Conservation (phyloP, 441 rosid species). For the Mallotus repandus region DNA sequence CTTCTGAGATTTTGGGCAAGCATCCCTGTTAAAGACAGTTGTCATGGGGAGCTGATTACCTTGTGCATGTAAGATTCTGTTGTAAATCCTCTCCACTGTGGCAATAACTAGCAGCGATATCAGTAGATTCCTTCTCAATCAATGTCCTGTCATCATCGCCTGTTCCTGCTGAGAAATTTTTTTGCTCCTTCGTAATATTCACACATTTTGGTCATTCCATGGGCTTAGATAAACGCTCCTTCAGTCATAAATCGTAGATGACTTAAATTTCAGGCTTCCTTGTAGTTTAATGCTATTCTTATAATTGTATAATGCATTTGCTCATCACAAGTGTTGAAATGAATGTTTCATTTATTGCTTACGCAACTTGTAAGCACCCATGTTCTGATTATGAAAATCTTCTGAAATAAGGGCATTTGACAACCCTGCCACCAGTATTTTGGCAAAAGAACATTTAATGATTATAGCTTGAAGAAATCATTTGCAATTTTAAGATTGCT, state of each 20-base stretch:
- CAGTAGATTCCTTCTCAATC: constrained; percentile 22
- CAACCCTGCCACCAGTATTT: background rate
- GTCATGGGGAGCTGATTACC: constrained; percentile 3
- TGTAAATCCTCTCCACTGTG: constrained; percentile 2
- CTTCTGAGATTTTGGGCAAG: constrained; percentile 9
- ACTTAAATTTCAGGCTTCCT: background rate
- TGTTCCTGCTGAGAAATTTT: constrained; percentile 5
- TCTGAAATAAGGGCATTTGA: background rate
- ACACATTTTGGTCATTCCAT: background rate
- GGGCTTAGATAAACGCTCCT: background rate
- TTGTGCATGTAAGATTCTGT: constrained; percentile 3
- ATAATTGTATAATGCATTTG: background rate
- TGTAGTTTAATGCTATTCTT: background rate
- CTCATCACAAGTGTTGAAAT: no score
- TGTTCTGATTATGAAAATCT: background rate
- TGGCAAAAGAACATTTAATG: background rate
- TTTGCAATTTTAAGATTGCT: no score
- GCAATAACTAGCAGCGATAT: background rate
- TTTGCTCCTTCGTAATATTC: background rate
- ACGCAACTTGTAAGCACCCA: background rate
- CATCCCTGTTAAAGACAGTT: constrained; percentile 5
- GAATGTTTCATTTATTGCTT: no score
- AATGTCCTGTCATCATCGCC: background rate
- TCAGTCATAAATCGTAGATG: background rate
- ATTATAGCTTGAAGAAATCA: background rate